These are phyloP conservation scores for Sicyos baderoa DNA, from an alignment of 306 rosid species.

Conservation along the genomic window DNA sequence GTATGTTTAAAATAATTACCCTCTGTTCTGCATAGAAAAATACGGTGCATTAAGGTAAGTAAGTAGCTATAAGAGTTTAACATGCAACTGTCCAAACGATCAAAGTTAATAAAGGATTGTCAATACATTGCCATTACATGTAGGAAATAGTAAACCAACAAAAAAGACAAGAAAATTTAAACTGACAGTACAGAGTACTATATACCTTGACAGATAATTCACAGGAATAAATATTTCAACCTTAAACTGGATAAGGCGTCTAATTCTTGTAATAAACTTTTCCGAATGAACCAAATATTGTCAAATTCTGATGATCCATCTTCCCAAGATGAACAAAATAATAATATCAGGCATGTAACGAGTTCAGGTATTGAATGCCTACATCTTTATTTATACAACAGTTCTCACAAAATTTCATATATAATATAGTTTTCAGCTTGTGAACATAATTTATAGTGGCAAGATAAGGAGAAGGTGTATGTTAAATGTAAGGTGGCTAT, in stretches of 20 bases:
- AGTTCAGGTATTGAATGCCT: conserved; percentile 4
- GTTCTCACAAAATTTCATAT: conserved; percentile 9
- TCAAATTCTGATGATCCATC: not conserved
- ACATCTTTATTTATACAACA: not conserved
- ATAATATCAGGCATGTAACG: not conserved
- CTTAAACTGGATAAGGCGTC: not conserved
- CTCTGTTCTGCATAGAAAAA: not conserved
- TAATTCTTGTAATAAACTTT: not conserved
- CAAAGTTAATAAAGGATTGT: not conserved
- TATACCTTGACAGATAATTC: not conserved
- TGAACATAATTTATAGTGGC: not conserved
- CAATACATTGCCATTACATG: not conserved
- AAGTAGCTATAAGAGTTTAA: not conserved
- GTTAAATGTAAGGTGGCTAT: not conserved
- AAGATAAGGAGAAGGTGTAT: not conserved
- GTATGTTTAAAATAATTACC: not conserved
- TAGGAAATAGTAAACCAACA: not conserved
- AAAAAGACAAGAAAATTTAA: not conserved
- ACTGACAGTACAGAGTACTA: not conserved
- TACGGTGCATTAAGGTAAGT: not conserved
- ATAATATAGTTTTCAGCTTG: not conserved
- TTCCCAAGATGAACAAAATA: conserved; percentile 5
- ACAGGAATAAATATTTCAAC: conserved; percentile 1
- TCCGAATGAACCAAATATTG: not conserved
- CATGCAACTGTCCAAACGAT: not conserved